Evolutionary conservation across 805 yeast species (phyloP).

Genomic region (Ogataea methylovora): DNA sequence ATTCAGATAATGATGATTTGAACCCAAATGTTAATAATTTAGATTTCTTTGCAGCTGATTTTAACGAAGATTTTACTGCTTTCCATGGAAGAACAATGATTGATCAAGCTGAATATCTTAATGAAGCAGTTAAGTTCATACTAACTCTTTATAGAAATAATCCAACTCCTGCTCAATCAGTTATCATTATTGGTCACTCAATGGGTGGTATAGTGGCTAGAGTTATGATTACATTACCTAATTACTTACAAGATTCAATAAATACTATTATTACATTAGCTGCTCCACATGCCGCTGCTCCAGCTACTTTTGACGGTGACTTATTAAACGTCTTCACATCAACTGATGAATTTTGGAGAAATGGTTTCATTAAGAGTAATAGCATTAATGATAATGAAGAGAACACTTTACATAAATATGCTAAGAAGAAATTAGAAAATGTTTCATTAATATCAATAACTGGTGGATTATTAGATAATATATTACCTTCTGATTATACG

Average conservation of each 20-base stretch:
- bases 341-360: constrained; percentile 75
- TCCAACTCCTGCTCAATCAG: constrained; percentile 38
- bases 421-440: constrained; percentile 40
- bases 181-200: constrained; percentile 81
- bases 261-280: constrained; percentile 82
- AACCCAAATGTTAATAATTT: constrained; percentile 36
- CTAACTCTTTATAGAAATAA: constrained; percentile 50
- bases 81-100: constrained; percentile 90
- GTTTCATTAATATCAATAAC: constrained; percentile 78
- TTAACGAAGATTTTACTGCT: constrained; percentile 93
- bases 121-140: constrained; percentile 79
- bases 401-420: constrained; percentile 20
- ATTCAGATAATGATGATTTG: constrained; percentile 16
- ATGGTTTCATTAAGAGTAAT: constrained; percentile 34
- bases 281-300: constrained; percentile 89
- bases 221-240: constrained; percentile 72
- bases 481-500: constrained; percentile 88
- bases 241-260: constrained; percentile 62
- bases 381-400: constrained; percentile 8
- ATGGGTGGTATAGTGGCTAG: constrained; percentile 98
- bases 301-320: constrained; percentile 90
- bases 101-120: constrained; percentile 89
- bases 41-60: constrained; percentile 89
- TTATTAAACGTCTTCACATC: constrained; percentile 65
- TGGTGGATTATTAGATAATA: constrained; percentile 75